Evolutionary conservation across 2,329 filamentous ascomycete genomes (phyloP), one percentile per base, ranked within the genome.

Genomic region (Diaporthe citrichinensis): DNA sequence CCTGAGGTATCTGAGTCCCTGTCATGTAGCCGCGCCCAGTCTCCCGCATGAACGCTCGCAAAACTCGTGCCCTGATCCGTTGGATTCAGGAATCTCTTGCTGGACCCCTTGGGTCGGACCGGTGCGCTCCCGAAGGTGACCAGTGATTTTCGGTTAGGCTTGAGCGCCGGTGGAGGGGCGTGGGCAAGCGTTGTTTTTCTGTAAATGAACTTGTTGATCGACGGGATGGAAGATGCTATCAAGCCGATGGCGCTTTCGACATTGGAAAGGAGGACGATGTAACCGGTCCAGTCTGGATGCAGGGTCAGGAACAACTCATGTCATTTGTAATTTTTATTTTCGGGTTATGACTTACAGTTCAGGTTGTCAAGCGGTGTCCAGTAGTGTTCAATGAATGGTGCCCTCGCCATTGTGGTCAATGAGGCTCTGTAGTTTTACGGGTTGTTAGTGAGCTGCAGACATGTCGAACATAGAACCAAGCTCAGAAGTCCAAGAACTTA

Each of bases 321-420:
- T 28, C 36, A 1, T 10, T 20, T 2, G 25, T 7, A 23, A 23
- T 5, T 4, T 20, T 9, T 31, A 5, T 44, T 3, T 0, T 20
- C 15, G 8, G 20, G n/a, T 57, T 7, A 34, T 17, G 2, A 76
- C 80, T 61, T 76, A 80, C 78, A 79, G 10, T 74, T 68, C 6
- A 80, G 61, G 62, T 80, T 76, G 49, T 79, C 77, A n/a, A 39
- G 39, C 17, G 79, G 79, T 14, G 72, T 76, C 28, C 73, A 77
- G 72, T 80, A 80, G 44, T 75, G 75, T 44, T 75, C 65, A 49
- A 80, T 79, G 41, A 76, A 79, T n/a, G 78, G 78, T 14, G 78
- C 77, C 14, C 79, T 76, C 58, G 77, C 76, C 71, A 80, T 78
- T 28, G 79, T 80, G 12, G 78, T 78, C 28, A 80, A 73, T 4